Conservation (phyloP, 23 red algal genomes). For the Agarophyton chilense region DNA sequence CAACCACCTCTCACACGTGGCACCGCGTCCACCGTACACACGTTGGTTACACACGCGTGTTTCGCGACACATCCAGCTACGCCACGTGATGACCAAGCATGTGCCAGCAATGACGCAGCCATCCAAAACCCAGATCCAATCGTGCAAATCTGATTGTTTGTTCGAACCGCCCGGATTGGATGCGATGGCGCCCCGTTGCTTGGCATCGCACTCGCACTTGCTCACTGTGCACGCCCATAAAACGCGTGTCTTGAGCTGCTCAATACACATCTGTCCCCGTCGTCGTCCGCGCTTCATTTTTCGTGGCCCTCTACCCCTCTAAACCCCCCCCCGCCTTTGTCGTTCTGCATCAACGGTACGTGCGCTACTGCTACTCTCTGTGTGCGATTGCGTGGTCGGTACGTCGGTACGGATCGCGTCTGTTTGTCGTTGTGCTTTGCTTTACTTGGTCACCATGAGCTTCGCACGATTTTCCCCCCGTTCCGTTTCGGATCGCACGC, state of each 20-base stretch:
- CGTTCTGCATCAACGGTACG: background rate
- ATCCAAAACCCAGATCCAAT: too few relatives aligned
- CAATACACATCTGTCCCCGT: too few relatives aligned
- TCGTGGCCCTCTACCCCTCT: background rate
- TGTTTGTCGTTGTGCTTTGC: too few relatives aligned
- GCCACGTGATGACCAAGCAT: too few relatives aligned
- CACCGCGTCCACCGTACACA: too few relatives aligned
- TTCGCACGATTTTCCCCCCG: background rate
- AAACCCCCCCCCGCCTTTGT: background rate
- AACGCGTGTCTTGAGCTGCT: too few relatives aligned
- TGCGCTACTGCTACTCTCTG: background rate
- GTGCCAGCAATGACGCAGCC: too few relatives aligned
- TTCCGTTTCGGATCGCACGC: background rate
- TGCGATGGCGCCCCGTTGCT: conserved; percentile 27
- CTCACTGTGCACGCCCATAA: too few relatives aligned
- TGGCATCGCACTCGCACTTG: too few relatives aligned
- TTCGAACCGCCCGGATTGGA: background rate
- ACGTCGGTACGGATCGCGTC: background rate
- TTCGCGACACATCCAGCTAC: too few relatives aligned
- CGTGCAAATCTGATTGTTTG: background rate
- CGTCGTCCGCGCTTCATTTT: background rate
- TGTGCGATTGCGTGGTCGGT: background rate
- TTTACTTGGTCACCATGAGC: background rate
- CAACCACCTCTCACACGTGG: too few relatives aligned
- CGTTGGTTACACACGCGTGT: too few relatives aligned